Evolutionary conservation across 345 rosid genomes (phyloP).

Genomic region (Rubroshorea leprosula): DNA sequence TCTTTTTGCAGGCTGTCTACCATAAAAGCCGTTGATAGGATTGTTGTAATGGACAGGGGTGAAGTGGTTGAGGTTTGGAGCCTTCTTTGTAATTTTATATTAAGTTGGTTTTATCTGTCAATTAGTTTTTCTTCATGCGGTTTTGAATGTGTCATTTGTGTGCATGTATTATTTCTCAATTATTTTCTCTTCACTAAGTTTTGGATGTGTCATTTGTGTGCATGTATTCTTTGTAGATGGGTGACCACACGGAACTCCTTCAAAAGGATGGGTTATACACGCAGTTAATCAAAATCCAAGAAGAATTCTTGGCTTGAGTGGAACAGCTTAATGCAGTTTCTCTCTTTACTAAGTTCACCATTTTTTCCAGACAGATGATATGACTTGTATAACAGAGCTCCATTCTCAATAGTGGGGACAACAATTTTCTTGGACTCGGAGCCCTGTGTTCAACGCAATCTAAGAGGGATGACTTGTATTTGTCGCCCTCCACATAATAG

Average conservation of each 20-base stretch:
- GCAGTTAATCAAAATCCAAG: conserved; percentile 22
- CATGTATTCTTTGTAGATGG: conserved; percentile 24
- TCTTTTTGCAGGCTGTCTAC: background rate
- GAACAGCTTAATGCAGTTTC: too few species aligned
- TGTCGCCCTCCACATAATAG: too few species aligned
- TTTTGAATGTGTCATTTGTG: too few species aligned
- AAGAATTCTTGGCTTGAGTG: conserved; percentile 22
- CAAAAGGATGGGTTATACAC: conserved; percentile 28
- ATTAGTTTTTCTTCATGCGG: too few species aligned
- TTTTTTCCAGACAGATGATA: too few species aligned
- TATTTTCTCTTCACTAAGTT: too few species aligned
- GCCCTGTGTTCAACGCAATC: too few species aligned
- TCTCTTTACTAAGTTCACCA: too few species aligned
- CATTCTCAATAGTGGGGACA: too few species aligned
- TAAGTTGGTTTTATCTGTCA: background rate
- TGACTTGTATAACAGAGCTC: too few species aligned
- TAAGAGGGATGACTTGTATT: too few species aligned
- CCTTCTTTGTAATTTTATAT: background rate
- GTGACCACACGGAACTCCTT: conserved; percentile 33
- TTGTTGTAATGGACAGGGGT: conserved; percentile 37
- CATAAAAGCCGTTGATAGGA: conserved; percentile 29
- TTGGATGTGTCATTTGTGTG: background rate
- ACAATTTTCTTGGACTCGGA: too few species aligned
- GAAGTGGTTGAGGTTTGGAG: conserved; percentile 29
- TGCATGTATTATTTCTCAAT: background rate